Base-by-base conservation (phyloP, 108 stramenopile species). In the Nitzschia sp. region DNA sequence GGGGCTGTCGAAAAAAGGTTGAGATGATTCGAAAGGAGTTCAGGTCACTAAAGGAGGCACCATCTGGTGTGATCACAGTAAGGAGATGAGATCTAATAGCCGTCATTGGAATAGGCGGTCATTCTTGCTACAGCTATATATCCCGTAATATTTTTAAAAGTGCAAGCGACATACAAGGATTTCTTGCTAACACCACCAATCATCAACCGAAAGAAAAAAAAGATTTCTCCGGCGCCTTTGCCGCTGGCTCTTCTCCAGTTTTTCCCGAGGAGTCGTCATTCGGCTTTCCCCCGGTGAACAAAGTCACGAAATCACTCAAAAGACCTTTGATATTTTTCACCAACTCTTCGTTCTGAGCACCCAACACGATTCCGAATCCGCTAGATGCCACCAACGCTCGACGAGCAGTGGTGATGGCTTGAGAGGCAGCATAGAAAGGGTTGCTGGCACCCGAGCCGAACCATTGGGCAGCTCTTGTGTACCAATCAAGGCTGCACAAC, bases 361-460 rank as follows among this genome's bases (percentile, higher is more conserved):
- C 68, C 15, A 69, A 38, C 19, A 69, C 31, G 47, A 57, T 48
- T 54, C 68, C 57, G 1, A 58, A 45, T 21, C 68, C 57, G 46
- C 57, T 47, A 16, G 57, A 38, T 29, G 76, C 68, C 29, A 77
- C 41, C 29, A 66, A 28, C 1, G 35, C 41, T 1, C 48, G 27
- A 11, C 76, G 62, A 16, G 36, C 45, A 11, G 19, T 41, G 17
- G 26, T 44, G 4, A 78, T 25, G 28, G 72, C 55, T 38, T 61
- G 25, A 31, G 45, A 35, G 38, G 65, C 65, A 1, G 27, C 17
- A 45, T 71, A 45, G 34, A 72, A 78, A 3, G 77, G 77, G 34
- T 78, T 78, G 25, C 53, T 53, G 0, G 48, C 25, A 9, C 62
- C 33, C 16, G 44, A 60, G 0, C 78, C 65, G 59, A 82, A 80